A percentile compares a stretch with the other conserved stretches of the same genome.
Conservation (phyloP, 1,284 basidiomycete species). For the Irpex sp. region DNA sequence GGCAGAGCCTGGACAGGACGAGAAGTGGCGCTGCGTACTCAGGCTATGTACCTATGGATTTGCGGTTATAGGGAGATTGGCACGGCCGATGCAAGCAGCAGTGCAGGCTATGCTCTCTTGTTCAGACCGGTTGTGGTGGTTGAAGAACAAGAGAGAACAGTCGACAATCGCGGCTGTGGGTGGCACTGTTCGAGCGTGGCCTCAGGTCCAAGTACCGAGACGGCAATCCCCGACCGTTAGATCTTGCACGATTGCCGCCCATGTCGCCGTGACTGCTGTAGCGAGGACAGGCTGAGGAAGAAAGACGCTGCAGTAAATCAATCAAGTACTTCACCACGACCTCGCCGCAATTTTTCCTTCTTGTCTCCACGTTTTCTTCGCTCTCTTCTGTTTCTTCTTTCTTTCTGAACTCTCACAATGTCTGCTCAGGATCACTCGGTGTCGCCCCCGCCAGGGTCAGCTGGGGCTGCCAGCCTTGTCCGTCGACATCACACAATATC, state of each 20-base stretch:
- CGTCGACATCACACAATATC: conserved; percentile 82
- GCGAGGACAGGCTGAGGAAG: background rate
- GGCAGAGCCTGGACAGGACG: background rate
- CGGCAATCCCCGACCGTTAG: too few relatives aligned
- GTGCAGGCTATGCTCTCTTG: background rate
- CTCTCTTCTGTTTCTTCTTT: conserved; percentile 13
- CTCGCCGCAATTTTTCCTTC: conserved; percentile 6
- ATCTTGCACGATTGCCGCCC: background rate
- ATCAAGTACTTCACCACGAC: conserved; percentile 1
- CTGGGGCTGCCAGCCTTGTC: conserved; percentile 33
- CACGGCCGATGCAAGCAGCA: background rate
- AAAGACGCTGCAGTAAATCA: conserved; percentile 1
- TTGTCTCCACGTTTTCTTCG: conserved; percentile 9
- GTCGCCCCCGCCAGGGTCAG: conserved; percentile 31
- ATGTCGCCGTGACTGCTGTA: background rate
- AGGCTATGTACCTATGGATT: conserved; percentile 28
- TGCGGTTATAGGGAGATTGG: conserved; percentile 1
- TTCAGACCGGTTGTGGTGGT: background rate
- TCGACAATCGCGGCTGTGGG: background rate
- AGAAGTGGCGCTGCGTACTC: background rate
- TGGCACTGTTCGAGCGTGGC: background rate
- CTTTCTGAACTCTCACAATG: conserved; percentile 21
- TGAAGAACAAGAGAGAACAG: background rate
- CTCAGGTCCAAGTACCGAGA: background rate
- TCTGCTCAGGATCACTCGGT: conserved; percentile 30